phyloP scores from a whole-genome alignment of 176 grass and related monocot species.

The Hordeum marinum region DNA sequence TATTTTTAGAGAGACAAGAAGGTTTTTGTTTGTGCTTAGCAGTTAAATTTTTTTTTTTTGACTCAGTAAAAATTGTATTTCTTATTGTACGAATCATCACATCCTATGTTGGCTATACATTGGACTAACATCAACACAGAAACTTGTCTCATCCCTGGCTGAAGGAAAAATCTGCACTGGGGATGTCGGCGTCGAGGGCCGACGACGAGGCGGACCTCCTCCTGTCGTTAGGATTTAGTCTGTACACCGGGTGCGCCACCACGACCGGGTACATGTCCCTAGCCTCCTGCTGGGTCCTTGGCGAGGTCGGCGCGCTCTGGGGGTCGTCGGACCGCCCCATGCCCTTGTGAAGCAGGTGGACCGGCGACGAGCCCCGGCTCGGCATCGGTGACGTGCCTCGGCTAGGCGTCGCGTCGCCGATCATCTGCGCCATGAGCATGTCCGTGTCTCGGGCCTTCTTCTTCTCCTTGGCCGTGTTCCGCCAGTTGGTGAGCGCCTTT shows the following conservation, averaged over 20 bases:
- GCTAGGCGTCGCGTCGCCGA: constrained; percentile 34
- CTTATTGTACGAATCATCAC: not conserved
- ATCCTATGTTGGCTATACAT: constrained; percentile 28
- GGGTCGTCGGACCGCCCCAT: constrained; percentile 19
- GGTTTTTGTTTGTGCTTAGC: not conserved
- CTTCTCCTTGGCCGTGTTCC: constrained; percentile 49
- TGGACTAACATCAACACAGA: not conserved
- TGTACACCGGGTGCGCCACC: not conserved
- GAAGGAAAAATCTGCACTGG: constrained; percentile 48
- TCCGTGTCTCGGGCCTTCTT: constrained; percentile 32
- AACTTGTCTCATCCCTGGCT: not conserved
- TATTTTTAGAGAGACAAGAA: not conserved
- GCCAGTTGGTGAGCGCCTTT: constrained; percentile 70
- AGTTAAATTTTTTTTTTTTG: not conserved
- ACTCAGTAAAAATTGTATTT: not conserved
- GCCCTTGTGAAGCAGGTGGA: constrained; percentile 51
- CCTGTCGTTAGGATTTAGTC: not conserved
- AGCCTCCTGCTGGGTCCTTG: not conserved
- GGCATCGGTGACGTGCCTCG: constrained; percentile 17
- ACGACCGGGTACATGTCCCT: constrained; percentile 27
- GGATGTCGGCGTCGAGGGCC: not conserved
- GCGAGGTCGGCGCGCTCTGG: constrained; percentile 28
- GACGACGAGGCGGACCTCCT: not conserved
- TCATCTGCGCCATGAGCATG: not conserved
- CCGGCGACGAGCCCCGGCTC: constrained; percentile 17